Percentiles rank a stretch among this genome's conserved stretches.
Conservation (phyloP, 345 rosid species). For the Gossypium sturtianum region DNA sequence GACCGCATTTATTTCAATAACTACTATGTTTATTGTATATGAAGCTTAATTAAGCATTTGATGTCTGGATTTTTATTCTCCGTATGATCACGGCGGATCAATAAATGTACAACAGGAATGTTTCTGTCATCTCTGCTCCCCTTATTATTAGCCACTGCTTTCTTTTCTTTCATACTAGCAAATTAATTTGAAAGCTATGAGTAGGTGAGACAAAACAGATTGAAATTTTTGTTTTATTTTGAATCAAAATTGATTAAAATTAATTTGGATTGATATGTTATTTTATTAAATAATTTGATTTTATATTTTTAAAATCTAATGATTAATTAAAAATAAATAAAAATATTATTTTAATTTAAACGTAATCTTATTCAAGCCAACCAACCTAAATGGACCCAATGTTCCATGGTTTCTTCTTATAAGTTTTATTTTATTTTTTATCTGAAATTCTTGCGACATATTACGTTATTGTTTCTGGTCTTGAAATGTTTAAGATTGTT, state of each 20-base stretch:
- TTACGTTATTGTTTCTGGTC: neutral
- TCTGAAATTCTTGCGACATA: too few species aligned
- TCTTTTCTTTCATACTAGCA: neutral
- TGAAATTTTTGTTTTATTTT: neutral
- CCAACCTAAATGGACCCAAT: too few species aligned
- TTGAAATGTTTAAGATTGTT: neutral
- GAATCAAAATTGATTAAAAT: too few species aligned
- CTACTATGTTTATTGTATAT: neutral
- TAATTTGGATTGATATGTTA: neutral
- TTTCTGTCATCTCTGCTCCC: neutral
- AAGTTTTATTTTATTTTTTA: too few species aligned
- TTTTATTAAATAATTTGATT: neutral
- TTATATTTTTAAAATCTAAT: too few species aligned
- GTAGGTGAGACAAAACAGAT: neutral
- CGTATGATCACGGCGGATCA: conserved; percentile 2
- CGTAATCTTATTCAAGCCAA: too few species aligned
- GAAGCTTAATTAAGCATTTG: neutral
- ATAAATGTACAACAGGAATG: conserved; percentile 12
- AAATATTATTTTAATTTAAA: too few species aligned
- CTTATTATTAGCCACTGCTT: neutral
- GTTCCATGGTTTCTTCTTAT: too few species aligned
- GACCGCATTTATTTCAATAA: neutral
- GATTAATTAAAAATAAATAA: too few species aligned
- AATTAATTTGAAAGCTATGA: neutral
- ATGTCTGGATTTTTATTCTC: neutral